These are phyloP conservation scores for Fragaria iinumae DNA, from an alignment of 306 rosid genomes.

Conservation along the genomic window DNA sequence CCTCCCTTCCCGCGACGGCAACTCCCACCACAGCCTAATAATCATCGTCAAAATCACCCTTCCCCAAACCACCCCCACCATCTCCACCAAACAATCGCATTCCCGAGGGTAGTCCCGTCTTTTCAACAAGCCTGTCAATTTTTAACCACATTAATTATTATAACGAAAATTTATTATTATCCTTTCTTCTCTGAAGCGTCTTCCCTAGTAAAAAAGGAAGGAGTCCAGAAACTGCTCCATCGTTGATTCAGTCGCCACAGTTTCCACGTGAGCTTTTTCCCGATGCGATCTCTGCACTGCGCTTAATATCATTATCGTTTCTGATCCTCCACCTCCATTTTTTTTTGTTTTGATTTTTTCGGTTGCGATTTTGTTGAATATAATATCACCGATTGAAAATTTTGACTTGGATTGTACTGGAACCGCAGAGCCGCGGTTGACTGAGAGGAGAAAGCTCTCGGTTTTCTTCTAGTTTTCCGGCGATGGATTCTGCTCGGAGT, in stretches of 20 bases:
- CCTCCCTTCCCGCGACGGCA: constrained; percentile 15
- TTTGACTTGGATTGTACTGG: constrained; percentile 11
- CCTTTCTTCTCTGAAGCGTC: neutral
- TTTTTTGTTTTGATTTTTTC: neutral
- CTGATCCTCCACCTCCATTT: neutral
- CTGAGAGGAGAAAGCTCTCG: neutral
- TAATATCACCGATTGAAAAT: neutral
- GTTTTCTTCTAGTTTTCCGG: neutral
- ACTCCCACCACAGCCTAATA: neutral
- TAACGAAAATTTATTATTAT: neutral
- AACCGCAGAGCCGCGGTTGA: constrained; percentile 19
- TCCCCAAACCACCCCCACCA: neutral
- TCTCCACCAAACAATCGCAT: neutral
- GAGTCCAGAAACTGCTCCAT: constrained; percentile 4
- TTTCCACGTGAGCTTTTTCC: constrained; percentile 8
- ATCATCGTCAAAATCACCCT: neutral
- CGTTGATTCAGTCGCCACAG: neutral
- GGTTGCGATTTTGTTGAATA: neutral
- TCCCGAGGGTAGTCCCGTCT: neutral
- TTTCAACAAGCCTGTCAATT: neutral
- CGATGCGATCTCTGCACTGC: constrained; percentile 17
- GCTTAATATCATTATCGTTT: neutral
- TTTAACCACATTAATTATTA: neutral
- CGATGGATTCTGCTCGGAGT: constrained; percentile 57
- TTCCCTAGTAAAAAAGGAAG: constrained; percentile 12